Base-by-base conservation (phyloP, 768 basidiomycete species). In the Termitomyces sp. region DNA sequence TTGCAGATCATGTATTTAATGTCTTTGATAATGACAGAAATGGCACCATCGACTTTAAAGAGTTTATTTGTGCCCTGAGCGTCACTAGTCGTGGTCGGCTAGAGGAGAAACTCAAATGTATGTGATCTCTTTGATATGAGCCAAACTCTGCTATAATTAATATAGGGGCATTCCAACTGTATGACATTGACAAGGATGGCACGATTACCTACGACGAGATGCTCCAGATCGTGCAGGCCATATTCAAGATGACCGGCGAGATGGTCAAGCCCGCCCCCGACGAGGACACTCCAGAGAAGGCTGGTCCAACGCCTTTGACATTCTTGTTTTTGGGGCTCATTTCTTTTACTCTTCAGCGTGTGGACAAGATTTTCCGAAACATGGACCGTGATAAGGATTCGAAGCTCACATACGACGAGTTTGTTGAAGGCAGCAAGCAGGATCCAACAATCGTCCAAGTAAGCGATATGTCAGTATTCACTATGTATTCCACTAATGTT, bases 251-350 rank as follows among this genome's bases (percentile, higher is more conserved):
- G 97, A 98, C 97, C 4, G 97, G 97, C 20, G 87, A 95, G 72
- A 98, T 98, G 95, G 96, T 98, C 62, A 95, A 94, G 71, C 84
- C 98, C 22, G 95, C 97, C n/a, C 79, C 87, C 41, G 97, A 98
- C 69, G 97, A 99, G 74, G 95, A 98, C 75, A 99, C 97, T n/a
- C 96, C 97, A 1, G 94, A 98, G 74, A 99, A 98, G 91, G 95
- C 34, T 47, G 26, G 59, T 55, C 20, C 86, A 65, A 72, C 31
- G 37, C 14, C 20, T 10, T 13, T 32, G 29, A 36, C 53, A 46
- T 48, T 53, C 52, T 37, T 57, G 36, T 42, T 59, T 27, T 37
- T 32, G 39, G 48, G 44, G 63, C 57, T 58, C 32, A 57, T 34
- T 16, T 41, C n/a, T 48, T 37, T 61, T 27, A 55, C 57, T 54